Conservation (phyloP, 768 basidiomycete species). For the Polyporus arcularius region DNA sequence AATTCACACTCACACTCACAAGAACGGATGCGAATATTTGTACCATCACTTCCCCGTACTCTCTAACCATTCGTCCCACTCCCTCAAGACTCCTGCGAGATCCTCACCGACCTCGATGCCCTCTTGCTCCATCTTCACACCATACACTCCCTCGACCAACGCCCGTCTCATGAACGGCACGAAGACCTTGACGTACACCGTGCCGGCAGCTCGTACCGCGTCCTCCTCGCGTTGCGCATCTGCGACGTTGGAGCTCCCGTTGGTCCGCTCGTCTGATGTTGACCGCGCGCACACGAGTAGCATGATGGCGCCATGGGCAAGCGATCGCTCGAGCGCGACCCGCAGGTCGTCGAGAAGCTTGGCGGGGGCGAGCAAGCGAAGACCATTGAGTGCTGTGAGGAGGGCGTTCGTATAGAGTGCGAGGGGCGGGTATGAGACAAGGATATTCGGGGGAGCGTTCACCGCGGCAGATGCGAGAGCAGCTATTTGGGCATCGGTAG, state of each 20-base stretch:
- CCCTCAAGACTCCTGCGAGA: slow-evolving; percentile 4
- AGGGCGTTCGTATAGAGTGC: slow-evolving; percentile 72
- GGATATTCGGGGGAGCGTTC: slow-evolving; percentile 69
- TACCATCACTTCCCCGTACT: background rate
- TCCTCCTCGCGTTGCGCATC: slow-evolving; percentile 34
- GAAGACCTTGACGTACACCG: slow-evolving; percentile 60
- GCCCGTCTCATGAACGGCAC: slow-evolving; percentile 74
- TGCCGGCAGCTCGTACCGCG: slow-evolving; percentile 48
- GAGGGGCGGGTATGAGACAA: slow-evolving; percentile 75
- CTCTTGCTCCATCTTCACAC: slow-evolving; percentile 25
- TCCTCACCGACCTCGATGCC: slow-evolving; percentile 3
- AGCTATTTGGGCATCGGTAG: slow-evolving; percentile 18
- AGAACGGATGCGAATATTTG: too few species aligned
- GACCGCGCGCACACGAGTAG: slow-evolving; percentile 46
- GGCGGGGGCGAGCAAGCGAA: slow-evolving; percentile 79
- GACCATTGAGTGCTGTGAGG: slow-evolving; percentile 71
- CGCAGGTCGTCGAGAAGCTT: slow-evolving; percentile 53
- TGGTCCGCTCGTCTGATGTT: slow-evolving; percentile 3
- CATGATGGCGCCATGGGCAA: slow-evolving; percentile 46
- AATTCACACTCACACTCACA: too few species aligned
- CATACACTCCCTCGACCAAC: slow-evolving; percentile 76
- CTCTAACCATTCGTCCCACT: background rate
- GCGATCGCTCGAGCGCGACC: slow-evolving; percentile 49
- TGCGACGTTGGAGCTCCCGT: slow-evolving; percentile 19
- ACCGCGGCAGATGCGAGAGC: slow-evolving; percentile 29